These are phyloP conservation scores for Lichtheimia corymbifera DNA, from an alignment of 371 early-diverging fungal species.

Conservation along the genomic window DNA sequence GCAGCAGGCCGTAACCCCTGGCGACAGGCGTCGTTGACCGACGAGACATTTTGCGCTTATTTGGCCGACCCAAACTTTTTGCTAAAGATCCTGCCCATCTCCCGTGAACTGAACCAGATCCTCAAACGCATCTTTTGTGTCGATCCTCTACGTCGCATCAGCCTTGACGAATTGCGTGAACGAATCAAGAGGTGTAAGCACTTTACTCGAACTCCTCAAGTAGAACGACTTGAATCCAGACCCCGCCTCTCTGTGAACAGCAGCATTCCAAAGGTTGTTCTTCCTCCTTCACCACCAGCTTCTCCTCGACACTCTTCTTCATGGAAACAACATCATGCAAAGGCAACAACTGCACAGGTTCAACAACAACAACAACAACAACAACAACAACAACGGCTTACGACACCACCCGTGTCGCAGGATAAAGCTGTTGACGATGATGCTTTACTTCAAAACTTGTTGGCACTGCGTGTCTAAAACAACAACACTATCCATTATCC, in stretches of 20 bases:
- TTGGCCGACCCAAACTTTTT: constrained; percentile 63
- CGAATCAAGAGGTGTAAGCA: constrained; percentile 59
- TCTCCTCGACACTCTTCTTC: constrained; percentile 2
- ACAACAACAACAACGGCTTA: constrained; percentile 8
- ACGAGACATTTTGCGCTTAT: constrained; percentile 74
- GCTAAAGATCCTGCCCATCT: constrained; percentile 68
- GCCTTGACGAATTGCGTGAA: constrained; percentile 59
- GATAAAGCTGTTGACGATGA: constrained; percentile 1
- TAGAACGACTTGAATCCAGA: constrained; percentile 19
- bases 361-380: constrained; percentile 13
- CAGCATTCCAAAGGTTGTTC: neutral
- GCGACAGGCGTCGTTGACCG: constrained; percentile 73
- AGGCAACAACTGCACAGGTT: neutral
- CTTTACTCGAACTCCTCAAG: constrained; percentile 53
- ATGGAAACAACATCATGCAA: constrained; percentile 6
- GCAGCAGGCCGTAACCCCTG: constrained; percentile 80
- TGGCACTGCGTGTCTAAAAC: constrained; percentile 14
- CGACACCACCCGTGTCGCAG: constrained; percentile 13
- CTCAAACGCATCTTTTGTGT: constrained; percentile 74
- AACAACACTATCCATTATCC: neutral
- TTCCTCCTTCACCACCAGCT: constrained; percentile 4
- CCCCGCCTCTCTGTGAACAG: constrained; percentile 1
- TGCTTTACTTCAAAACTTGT: constrained; percentile 10
- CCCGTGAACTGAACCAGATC: constrained; percentile 68
- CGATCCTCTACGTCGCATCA: constrained; percentile 70